Evolutionary conservation across 441 rosid species (phyloP), one percentile per base, ranked within the genome.

Genomic region (Jatropha multifida): DNA sequence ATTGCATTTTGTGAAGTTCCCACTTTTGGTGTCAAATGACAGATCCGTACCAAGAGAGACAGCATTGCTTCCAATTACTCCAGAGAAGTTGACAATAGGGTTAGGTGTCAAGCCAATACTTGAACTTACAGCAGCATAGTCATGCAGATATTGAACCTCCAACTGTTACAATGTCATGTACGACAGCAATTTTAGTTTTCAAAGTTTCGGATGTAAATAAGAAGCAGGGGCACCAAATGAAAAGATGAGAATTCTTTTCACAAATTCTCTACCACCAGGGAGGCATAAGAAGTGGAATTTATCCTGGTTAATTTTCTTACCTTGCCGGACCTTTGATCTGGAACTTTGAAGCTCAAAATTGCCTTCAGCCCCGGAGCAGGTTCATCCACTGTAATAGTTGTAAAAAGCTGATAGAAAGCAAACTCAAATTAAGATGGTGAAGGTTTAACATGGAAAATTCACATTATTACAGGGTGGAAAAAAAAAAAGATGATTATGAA

Each of bases 281-380:
- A 41, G 17, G 49, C 71, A 6, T 14, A 44, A 27, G 23, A 55
- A 13, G 18, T 4, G 5, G 4, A 15, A 42, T 7, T 13, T 41
- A 13, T 4, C 15, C 48, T n/a, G 4, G 37, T 59, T 11, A 20
- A 14, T 64, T 1, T n/a, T 18, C 65, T 74, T 79, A 92, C 98
- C 94, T 93, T 94, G 80, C 97, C 95, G 64, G 98, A 95, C 82
- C 97, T 89, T 72, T 90, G 97, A 84, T 95, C 97, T 68, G 98
- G 99, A 59, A 84, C 85, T 79, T 76, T 90, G 88, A 89, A 90
- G 86, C 88, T 88, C 63, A 93, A 79, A 75, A 92, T 92, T 41
- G 97, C 48, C 87, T 88, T 95, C 84, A 91, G 76, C 58, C 99
- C 98, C 62, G 97, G 99, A 59, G 90, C 88, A 82, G 94, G 88